Base-by-base conservation (phyloP, 2,329 filamentous ascomycete genomes). In the Cladosporium sp. region DNA sequence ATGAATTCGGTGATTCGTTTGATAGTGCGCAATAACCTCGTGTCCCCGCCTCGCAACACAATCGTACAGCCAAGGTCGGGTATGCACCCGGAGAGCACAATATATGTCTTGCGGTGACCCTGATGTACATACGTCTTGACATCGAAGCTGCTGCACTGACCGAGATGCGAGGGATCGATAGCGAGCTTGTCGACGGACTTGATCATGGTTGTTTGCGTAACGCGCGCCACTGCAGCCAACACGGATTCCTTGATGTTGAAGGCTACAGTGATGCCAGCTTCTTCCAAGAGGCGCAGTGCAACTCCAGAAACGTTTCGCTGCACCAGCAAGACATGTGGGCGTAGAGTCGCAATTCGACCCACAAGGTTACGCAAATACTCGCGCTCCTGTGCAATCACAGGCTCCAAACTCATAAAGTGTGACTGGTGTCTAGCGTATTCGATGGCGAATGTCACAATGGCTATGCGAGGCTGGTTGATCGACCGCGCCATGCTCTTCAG, bases 201-300 rank as follows among this genome's bases (percentile, higher is more conserved):
- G 67, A 98, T 94, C 72, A 98, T 92, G 54, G 91, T 89, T 0
- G 94, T 96, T 73, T 96, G 91, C 1, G 93, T 92, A 72, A 93
- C 97, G 64, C 95, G 87, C 4, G 95, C 92, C 1, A 99, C 94
- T 2, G 96, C 95, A 74, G 97, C 94, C 65, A 99, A 89, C 14
- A 99, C 95, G 0, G 94, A 96, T 36, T 92, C 88, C 76, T 99
- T 99, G 73, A 99, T 94, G 77, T 99, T 97, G 81, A 95, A 97
- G 0, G 90, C 93, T 14, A 97, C 96, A 3, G 94, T 91, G 68
- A 99, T 96, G 65, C 93, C 91, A 13, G 92, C 92, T 71, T 95
- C 89, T 23, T 93, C 90, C 1, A 99, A 84, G 70, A 96, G 91
- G 72, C 96, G 91, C 63, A 99, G 82, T 3, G 96, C 95, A 54